These are phyloP conservation scores for Penicillium sp. DNA, from an alignment of 2,329 filamentous ascomycete species.

Conservation along the genomic window DNA sequence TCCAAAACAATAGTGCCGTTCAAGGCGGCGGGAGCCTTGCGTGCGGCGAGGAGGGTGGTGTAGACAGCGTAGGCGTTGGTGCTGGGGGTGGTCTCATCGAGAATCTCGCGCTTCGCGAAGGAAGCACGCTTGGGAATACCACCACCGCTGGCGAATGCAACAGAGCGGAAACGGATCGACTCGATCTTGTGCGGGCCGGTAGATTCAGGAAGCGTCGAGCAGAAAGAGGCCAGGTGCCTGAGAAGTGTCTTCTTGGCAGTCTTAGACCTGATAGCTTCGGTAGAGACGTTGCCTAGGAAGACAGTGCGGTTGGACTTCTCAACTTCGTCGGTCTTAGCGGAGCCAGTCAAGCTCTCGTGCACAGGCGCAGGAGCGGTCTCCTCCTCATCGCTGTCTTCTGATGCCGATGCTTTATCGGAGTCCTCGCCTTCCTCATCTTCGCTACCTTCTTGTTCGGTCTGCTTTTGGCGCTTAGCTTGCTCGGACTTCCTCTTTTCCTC, in stretches of 20 bases:
- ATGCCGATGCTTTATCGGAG: slow-evolving; percentile 54
- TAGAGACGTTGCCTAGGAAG: slow-evolving; percentile 89
- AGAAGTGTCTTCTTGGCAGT: slow-evolving; percentile 74
- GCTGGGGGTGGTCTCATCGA: slow-evolving; percentile 86
- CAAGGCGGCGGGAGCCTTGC: slow-evolving; percentile 71
- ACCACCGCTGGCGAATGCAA: slow-evolving; percentile 70
- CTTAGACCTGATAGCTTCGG: slow-evolving; percentile 78
- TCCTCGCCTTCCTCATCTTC: slow-evolving; percentile 50
- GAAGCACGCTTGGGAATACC: slow-evolving; percentile 90
- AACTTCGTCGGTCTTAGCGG: slow-evolving; percentile 55
- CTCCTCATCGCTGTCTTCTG: slow-evolving; percentile 34
- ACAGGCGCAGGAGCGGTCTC: slow-evolving; percentile 31
- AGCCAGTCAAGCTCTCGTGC: slow-evolving; percentile 42
- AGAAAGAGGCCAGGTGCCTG: slow-evolving; percentile 73
- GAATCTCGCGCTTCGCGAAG: slow-evolving; percentile 84
- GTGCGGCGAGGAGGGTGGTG: slow-evolving; percentile 70
- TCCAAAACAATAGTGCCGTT: slow-evolving; percentile 84
- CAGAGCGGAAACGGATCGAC: slow-evolving; percentile 90
- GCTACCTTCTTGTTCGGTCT: slow-evolving; percentile 31
- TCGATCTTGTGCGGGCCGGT: slow-evolving; percentile 71
- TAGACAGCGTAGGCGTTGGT: slow-evolving; percentile 95
- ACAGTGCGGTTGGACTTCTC: slow-evolving; percentile 88
- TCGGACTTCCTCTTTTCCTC: slow-evolving; percentile 35
- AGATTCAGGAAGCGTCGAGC: slow-evolving; percentile 53
- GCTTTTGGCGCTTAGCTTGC: slow-evolving; percentile 42